Base-by-base conservation (phyloP, 129 eudicot species). In the Lactuca saligna region DNA sequence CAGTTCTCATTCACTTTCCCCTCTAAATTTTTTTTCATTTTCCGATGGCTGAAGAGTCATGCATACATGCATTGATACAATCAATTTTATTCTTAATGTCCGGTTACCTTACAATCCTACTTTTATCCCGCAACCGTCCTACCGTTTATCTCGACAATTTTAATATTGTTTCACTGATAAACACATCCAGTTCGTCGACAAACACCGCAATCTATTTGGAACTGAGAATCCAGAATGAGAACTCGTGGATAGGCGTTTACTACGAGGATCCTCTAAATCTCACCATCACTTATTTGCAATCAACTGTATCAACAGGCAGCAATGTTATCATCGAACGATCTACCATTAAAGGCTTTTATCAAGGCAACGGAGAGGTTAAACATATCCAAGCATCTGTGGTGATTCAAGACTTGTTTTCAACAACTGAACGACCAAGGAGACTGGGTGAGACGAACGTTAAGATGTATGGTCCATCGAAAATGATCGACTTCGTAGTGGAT, bases 341-440 rank as follows among this genome's bases (percentile, higher is more conserved):
- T 25, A 25, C 29, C 29, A 66, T 66, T 34, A 32, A 9, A 51
- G 60, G 60, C 48, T 66, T 66, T 51, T 66, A 66, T 11, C 71
- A 66, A 66, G 71, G 71, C 49, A 49, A 49, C 17, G 71, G 44
- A 50, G 50, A 66, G 71, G 6, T 10, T 51, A 66, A 33, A 53
- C 60, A 66, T 15, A 48, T 66, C 10, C 71, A 34, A 32, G 60
- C 34, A 33, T 32, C 4, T 53, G 59, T 66, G 15, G 71, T 49
- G 60, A 48, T 66, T 33, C 5, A 66, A 14, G 59, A 66, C 44
- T 50, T 66, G 42, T 50, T 51, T 49, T 66, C 14, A 3, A 1
- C 10, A 37, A 5, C 7, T 4, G 62, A 29, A 29, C 62, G 33
- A 2, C 57, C 7, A 3, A 48, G 17, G 56, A 16, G 6, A 33